A percentile compares a stretch with the other conserved stretches of the same genome.
Conservation (phyloP, 768 basidiomycete genomes). For the Lyophyllum semitale region DNA sequence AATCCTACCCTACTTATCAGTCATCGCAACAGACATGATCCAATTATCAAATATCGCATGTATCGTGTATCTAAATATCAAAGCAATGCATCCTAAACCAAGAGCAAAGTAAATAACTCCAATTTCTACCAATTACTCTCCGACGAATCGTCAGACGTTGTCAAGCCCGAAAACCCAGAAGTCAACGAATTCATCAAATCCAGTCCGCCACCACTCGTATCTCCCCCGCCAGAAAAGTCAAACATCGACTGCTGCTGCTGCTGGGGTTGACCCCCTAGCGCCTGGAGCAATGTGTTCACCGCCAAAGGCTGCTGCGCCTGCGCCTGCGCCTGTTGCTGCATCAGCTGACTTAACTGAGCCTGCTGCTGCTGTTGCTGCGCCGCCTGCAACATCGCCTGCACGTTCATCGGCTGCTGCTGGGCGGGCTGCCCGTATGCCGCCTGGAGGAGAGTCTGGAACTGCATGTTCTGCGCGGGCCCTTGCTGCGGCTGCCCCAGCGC, state of each 20-base stretch:
- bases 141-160: background rate
- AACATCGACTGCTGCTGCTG: background rate
- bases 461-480: background rate
- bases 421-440: background rate
- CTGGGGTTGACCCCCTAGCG: background rate
- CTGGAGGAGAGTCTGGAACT: background rate
- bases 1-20: too few relatives aligned
- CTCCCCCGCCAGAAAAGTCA: background rate
- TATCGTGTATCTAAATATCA: background rate
- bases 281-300: background rate
- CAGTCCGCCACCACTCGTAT: background rate
- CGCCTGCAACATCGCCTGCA: background rate
- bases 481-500: background rate
- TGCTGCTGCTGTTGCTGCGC: slow-evolving; percentile 2
- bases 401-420: background rate
- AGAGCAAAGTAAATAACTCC: background rate
- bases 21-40: too few relatives aligned
- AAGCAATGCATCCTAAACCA: background rate
- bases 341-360: background rate
- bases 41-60: too few relatives aligned
- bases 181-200: background rate
- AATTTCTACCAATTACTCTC: background rate
- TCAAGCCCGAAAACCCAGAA: background rate
- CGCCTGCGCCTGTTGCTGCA: background rate
- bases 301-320: background rate